These are phyloP conservation scores for Debaryomyces subglobosus DNA, from an alignment of 1,139 yeast species.

Conservation along the genomic window DNA sequence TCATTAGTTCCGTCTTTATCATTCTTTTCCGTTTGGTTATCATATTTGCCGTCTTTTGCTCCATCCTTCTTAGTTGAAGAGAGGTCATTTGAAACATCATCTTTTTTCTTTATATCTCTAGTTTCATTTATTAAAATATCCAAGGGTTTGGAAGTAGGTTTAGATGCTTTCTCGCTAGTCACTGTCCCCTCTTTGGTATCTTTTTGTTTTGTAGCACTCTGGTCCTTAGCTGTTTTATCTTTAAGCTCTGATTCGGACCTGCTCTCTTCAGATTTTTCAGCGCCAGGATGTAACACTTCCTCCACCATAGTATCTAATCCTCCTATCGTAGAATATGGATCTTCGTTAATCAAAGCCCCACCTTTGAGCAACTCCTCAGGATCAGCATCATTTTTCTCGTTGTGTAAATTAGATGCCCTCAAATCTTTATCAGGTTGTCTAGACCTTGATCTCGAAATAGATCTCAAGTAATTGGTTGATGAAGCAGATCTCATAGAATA, in stretches of 20 bases:
- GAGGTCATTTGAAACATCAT: background rate
- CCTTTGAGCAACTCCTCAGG: slow-evolving; percentile 43
- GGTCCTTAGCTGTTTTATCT: slow-evolving; percentile 4
- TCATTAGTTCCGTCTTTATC: background rate
- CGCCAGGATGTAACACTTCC: slow-evolving; percentile 31
- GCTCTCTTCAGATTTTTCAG: background rate
- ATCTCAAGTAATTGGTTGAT: slow-evolving; percentile 56
- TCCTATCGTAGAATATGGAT: slow-evolving; percentile 45
- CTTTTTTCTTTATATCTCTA: background rate
- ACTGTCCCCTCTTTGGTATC: background rate
- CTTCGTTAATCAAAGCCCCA: slow-evolving; percentile 52
- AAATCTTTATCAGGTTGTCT: slow-evolving; percentile 44
- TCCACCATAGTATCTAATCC: slow-evolving; percentile 47
- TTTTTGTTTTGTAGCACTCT: background rate
- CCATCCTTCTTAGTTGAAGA: background rate
- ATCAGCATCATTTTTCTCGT: slow-evolving; percentile 48
- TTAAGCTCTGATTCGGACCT: background rate
- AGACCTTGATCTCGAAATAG: slow-evolving; percentile 65
- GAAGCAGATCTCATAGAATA: slow-evolving; percentile 36
- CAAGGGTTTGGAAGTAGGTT: background rate
- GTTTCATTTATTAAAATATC: background rate
- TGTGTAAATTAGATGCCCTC: slow-evolving; percentile 21
- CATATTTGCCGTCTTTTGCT: background rate
- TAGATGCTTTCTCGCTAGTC: background rate
- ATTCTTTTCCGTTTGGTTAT: background rate